These are phyloP conservation scores for Fragilariopsis cylindrus DNA, from an alignment of 108 stramenopile species.

Conservation along the genomic window DNA sequence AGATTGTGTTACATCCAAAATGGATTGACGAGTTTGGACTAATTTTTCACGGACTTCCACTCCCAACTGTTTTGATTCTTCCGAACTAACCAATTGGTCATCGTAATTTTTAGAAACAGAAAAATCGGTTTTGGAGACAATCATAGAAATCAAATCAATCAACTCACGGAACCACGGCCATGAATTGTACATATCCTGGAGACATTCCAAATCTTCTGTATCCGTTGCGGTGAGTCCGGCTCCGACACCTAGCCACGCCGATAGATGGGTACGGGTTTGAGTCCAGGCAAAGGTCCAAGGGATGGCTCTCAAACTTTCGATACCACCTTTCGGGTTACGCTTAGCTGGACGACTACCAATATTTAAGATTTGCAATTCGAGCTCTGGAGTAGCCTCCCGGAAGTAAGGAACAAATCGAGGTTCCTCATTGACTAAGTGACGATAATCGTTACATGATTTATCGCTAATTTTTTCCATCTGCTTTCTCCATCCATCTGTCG, in stretches of 20 bases:
- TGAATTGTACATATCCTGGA: constrained; percentile 89
- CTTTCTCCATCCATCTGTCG: constrained; percentile 72
- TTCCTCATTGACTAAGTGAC: constrained; percentile 84
- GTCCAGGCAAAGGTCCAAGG: constrained; percentile 99
- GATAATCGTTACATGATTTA: constrained; percentile 80
- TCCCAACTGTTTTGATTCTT: constrained; percentile 66
- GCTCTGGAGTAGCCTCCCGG: constrained; percentile 95
- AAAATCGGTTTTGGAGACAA: constrained; percentile 93
- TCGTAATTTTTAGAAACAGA: constrained; percentile 94
- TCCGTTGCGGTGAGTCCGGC: constrained; percentile 65
- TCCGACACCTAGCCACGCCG: constrained; percentile 97
- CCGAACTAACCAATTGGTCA: constrained; percentile 71
- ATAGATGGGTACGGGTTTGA: constrained; percentile 91
- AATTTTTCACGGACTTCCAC: constrained; percentile 80
- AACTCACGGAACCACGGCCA: constrained; percentile 97
- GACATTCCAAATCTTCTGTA: constrained; percentile 46
- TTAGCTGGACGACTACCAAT: constrained; percentile 96
- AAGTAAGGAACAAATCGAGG: constrained; percentile 97
- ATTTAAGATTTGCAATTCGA: constrained; percentile 89
- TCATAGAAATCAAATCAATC: constrained; percentile 94
- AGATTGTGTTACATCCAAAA: constrained; percentile 82
- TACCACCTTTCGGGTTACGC: constrained; percentile 94
- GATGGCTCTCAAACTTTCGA: constrained; percentile 94
- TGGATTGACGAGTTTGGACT: constrained; percentile 78
- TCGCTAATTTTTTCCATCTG: constrained; percentile 86